These are phyloP conservation scores for Termitomyces sp. DNA, from an alignment of 768 basidiomycete genomes.

Conservation along the genomic window DNA sequence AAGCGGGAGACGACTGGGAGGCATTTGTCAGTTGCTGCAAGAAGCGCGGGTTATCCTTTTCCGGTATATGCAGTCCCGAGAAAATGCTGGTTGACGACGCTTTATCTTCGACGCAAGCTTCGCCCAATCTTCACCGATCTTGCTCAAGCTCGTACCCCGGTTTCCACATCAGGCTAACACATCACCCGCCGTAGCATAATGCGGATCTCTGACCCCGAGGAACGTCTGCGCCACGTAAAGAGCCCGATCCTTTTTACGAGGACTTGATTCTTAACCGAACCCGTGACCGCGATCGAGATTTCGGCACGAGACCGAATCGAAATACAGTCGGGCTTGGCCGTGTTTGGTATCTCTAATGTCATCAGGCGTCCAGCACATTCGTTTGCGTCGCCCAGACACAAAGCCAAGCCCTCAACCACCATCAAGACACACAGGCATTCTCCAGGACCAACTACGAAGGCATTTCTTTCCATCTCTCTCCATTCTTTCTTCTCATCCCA, in stretches of 20 bases:
- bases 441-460: conserved; percentile 82
- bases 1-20: conserved; percentile 29
- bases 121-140: conserved; percentile 14
- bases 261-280: not conserved
- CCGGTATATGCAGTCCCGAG: conserved; percentile 18
- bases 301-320: conserved; percentile 9
- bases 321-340: conserved; percentile 5
- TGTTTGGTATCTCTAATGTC: conserved; percentile 23
- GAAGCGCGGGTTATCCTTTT: conserved; percentile 37
- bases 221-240: conserved; percentile 14
- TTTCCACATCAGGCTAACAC: conserved; percentile 9
- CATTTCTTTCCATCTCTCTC: conserved; percentile 17
- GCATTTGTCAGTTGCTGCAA: conserved; percentile 45
- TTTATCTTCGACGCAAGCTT: conserved; percentile 12
- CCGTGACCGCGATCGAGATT: conserved; percentile 15
- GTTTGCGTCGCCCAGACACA: conserved; percentile 44
- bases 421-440: conserved; percentile 58
- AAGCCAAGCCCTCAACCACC: conserved; percentile 24
- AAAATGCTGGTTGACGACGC: conserved; percentile 16
- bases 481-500: conserved; percentile 8
- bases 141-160: conserved; percentile 6
- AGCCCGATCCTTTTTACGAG: not conserved
- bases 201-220: conserved; percentile 3
- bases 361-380: conserved; percentile 41
- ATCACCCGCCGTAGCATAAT: conserved; percentile 7